These are phyloP conservation scores for Petasospora fabianii DNA, from an alignment of 1,139 yeast genomes.

Conservation along the genomic window DNA sequence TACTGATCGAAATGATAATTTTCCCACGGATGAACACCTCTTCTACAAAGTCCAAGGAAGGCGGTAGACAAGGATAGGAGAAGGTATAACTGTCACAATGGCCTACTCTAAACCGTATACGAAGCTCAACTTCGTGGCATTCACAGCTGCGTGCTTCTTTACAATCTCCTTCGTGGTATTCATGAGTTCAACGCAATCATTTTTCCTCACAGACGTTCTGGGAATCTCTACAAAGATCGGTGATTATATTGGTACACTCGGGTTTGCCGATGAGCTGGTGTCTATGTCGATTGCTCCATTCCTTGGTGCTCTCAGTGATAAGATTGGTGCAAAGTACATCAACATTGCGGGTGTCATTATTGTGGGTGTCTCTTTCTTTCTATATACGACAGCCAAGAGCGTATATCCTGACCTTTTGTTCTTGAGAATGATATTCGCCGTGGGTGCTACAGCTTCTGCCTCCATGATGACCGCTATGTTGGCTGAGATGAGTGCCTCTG, in stretches of 20 bases:
- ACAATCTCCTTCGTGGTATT: constrained; percentile 64
- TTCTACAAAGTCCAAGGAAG: neutral
- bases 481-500: constrained; percentile 50
- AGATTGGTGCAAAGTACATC: constrained; percentile 55
- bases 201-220: constrained; percentile 55
- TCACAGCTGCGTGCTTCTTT: constrained; percentile 38
- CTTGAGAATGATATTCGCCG: constrained; percentile 53
- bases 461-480: constrained; percentile 48
- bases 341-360: constrained; percentile 45
- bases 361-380: constrained; percentile 44
- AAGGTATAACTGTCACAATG: constrained; percentile 11
- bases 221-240: constrained; percentile 49
- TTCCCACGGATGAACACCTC: neutral
- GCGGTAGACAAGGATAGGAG: neutral
- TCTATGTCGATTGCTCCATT: constrained; percentile 57
- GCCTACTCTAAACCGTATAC: constrained; percentile 19
- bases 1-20: constrained; percentile 8
- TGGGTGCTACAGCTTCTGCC: constrained; percentile 51
- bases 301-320: constrained; percentile 62
- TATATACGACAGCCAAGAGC: constrained; percentile 44
- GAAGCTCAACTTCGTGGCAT: constrained; percentile 24
- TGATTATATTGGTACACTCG: constrained; percentile 53
- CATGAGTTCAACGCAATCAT: constrained; percentile 64
- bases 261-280: constrained; percentile 59
- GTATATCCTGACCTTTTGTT: constrained; percentile 50